Base-by-base conservation (phyloP, 73 alveolate species). In the Breviolum minutum region DNA sequence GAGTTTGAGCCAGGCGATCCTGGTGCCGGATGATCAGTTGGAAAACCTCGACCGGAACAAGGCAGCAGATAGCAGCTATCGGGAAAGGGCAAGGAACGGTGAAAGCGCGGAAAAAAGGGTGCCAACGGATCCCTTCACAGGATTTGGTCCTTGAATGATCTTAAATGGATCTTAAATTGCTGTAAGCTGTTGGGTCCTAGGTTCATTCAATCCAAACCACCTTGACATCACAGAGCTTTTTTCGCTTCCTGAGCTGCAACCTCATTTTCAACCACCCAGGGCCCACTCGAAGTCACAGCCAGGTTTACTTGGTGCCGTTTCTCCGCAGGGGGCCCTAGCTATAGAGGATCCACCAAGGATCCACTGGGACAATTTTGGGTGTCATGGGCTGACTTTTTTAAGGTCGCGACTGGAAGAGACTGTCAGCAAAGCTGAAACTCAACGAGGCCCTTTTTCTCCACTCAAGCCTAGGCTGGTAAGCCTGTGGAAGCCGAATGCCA, bases 401-500 rank as follows among this genome's bases (percentile, higher is more conserved):
- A 90, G 97, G 97, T 24, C 97, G 97, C 27, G 98, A 74, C 19
- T 93, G 85, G 82, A 93, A 93, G 92, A 60, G 62, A 54, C 98
- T 93, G 10, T 90, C 98, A 5, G 81, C 74, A 80, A 74, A 76
- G 48, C 83, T 93, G 60, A 92, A 93, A 62, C 91, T 93, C 63
- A 76, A 80, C 17, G 97, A 90, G 97, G 97, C 82, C 7, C 24
- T 26, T 22, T 27, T 77, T 11, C 27, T 27, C 24, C 90, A 19
- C 90, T 19, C n/a, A 48, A 5, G 8, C 19, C 26, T 26, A 5
- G 8, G 7, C 26, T 26, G 54, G 54, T 3, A 40, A 40, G 54
- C 54, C 54, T 40, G 54, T 40, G 54, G 54, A 40, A 40, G 54
- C 54, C 54, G 54, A 40, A 40, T 40, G 54, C 54, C 54, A 40